These are phyloP conservation scores for Penicillium antarcticum DNA, from an alignment of 495 filamentous ascomycete species.

Conservation along the genomic window DNA sequence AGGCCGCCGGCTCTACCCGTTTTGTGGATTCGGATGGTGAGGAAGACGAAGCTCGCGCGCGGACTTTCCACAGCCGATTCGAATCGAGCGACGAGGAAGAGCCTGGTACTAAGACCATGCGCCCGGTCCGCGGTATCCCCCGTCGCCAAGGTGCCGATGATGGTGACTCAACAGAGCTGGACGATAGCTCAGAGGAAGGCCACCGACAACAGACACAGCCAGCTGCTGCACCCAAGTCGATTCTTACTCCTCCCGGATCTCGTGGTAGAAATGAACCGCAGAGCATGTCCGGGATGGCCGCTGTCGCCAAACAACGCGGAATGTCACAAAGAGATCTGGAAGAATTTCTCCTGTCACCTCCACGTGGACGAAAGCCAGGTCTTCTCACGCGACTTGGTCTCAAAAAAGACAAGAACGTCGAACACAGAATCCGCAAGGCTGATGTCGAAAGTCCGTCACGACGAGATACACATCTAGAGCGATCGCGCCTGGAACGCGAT, in stretches of 20 bases:
- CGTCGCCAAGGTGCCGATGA: constrained; percentile 46
- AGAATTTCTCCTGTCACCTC: constrained; percentile 35
- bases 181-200: constrained; percentile 56
- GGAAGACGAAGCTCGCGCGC: constrained; percentile 41
- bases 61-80: constrained; percentile 64
- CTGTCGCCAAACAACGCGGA: constrained; percentile 38
- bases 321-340: constrained; percentile 42
- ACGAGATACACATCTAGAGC: constrained; percentile 36
- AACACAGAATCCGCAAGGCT: constrained; percentile 30
- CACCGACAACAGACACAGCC: constrained; percentile 9
- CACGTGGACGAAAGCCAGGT: constrained; percentile 32
- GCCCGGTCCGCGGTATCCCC: constrained; percentile 65
- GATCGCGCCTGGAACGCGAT: constrained; percentile 29
- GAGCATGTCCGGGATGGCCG: constrained; percentile 36
- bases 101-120: constrained; percentile 31
- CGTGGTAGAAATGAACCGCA: constrained; percentile 11
- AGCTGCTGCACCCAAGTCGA: constrained; percentile 6
- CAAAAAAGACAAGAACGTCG: constrained; percentile 33
- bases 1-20: constrained; percentile 26
- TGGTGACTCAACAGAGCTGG: constrained; percentile 68
- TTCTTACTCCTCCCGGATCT: constrained; percentile 8
- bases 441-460: constrained; percentile 26
- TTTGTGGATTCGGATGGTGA: constrained; percentile 76
- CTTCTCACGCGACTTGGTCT: constrained; percentile 42
- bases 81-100: constrained; percentile 77